phyloP scores from a whole-genome alignment of 352 stramenopile genomes.

The Phytophthora constricta region DNA sequence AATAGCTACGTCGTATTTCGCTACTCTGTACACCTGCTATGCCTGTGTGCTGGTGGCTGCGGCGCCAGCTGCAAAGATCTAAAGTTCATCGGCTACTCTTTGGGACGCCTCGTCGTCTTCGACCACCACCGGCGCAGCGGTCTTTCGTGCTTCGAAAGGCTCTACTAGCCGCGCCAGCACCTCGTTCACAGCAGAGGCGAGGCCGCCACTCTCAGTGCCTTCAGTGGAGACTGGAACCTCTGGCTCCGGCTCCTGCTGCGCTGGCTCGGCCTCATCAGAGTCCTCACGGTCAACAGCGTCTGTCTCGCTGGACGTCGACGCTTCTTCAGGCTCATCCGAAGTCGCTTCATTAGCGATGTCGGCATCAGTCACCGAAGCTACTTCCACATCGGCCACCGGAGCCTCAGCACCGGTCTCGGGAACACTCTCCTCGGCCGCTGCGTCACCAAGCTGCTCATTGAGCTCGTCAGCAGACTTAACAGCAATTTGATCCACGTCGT shows the following conservation, averaged over 20 bases:
- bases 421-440: background rate
- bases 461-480: slow-evolving; percentile 2
- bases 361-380: background rate
- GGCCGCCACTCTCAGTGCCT: slow-evolving; percentile 12
- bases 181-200: slow-evolving; percentile 37
- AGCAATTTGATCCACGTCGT: slow-evolving; percentile 1
- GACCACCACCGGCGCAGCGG: slow-evolving; percentile 5
- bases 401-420: background rate
- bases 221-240: slow-evolving; percentile 6
- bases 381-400: slow-evolving; percentile 1
- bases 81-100: slow-evolving; percentile 23
- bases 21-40: background rate
- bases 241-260: slow-evolving; percentile 4
- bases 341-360: background rate
- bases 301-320: slow-evolving; percentile 1
- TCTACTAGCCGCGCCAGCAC: slow-evolving; percentile 37
- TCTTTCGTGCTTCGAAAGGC: slow-evolving; percentile 35
- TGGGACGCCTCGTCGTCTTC: slow-evolving; percentile 4
- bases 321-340: slow-evolving; percentile 1
- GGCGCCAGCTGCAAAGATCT: background rate
- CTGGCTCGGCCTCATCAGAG: slow-evolving; percentile 3
- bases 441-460: slow-evolving; percentile 7
- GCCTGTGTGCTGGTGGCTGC: background rate
- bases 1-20: background rate
- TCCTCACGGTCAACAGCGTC: background rate